These are phyloP conservation scores for Meyerozyma smithsonii DNA, from an alignment of 1,139 yeast species.

Conservation along the genomic window DNA sequence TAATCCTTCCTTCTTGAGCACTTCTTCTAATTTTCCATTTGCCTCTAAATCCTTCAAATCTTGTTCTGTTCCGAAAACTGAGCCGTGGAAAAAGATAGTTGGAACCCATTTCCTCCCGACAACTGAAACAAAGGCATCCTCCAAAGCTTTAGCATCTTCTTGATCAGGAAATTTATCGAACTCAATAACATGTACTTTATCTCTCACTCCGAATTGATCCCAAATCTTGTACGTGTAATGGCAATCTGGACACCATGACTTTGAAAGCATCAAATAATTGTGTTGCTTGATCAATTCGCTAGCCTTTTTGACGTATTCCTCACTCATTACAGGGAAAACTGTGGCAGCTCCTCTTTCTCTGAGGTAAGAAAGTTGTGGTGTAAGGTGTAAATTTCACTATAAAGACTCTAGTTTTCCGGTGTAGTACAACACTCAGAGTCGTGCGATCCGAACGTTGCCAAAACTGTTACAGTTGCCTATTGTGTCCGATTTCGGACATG, in stretches of 20 bases:
- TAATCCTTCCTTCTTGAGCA: constrained; percentile 22
- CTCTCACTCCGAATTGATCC: constrained; percentile 43
- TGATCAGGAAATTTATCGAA: constrained; percentile 51
- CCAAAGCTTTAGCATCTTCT: constrained; percentile 50
- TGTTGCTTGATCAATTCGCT: constrained; percentile 40
- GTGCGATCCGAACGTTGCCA: too few species aligned
- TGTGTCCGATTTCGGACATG: too few species aligned
- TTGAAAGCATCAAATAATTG: constrained; percentile 54
- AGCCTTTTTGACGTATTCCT: constrained; percentile 28
- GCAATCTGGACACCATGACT: constrained; percentile 79
- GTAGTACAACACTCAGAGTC: too few species aligned
- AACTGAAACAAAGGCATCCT: constrained; percentile 54
- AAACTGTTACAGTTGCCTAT: too few species aligned
- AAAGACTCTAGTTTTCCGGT: too few species aligned
- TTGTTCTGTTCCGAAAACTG: constrained; percentile 54
- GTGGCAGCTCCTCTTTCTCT: neutral
- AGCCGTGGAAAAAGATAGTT: constrained; percentile 61
- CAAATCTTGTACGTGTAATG: constrained; percentile 55
- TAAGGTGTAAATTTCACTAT: neutral
- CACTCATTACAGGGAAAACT: neutral
- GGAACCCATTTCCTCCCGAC: constrained; percentile 72
- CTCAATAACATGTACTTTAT: constrained; percentile 52
- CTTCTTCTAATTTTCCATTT: constrained; percentile 35
- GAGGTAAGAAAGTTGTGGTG: neutral
- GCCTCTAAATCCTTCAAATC: constrained; percentile 44